Evolutionary conservation across 164 flowering plant genomes (phyloP), one percentile per base, ranked within the genome.

Genomic region (Warburgia ugandensis): DNA sequence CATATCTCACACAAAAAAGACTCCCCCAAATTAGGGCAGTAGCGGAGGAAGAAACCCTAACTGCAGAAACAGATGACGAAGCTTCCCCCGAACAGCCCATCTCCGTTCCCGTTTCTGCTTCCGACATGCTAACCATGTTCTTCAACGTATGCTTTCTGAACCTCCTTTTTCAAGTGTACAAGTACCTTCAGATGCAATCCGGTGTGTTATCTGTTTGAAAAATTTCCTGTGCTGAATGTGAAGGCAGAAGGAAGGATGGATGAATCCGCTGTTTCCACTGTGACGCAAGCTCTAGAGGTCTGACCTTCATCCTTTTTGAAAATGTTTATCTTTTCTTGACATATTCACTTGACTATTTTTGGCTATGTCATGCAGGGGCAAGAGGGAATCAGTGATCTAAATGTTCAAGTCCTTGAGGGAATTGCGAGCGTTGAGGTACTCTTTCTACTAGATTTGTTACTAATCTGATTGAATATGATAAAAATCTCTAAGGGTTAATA

Each of bases 221-320:
- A 8, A 12, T 36, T 10, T 33, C 40, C 26, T 59, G 22, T 50
- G 54, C n/a, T 28, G 28, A 36, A 52, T 55, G 8, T 78, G 65
- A 53, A 92, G 99, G 99, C 95, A 31, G 95, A 92, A 61, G 99
- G 99, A 59, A 62, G 80, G 16, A 75, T 92, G 81, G 61, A 45
- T 56, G 97, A 88, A 54, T 43, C 80, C 4, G 77, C 74, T 55
- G 68, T 86, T 60, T 79, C 89, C 28, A 36, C 67, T 0, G 84
- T 88, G 35, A 72, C 74, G 39, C 66, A 63, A 54, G 94, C 95
- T 38, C 67, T 92, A 48, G 75, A 88, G 99, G 96, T 92, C 66
- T 31, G 45, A 25, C 12, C 21, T 33, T 37, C 13, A 11, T 19
- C 3, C 16, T 6, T 26, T 9, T 28, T 25, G n/a, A 16, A 51